Evolutionary conservation across 2,329 filamentous ascomycete species (phyloP), one percentile per base, ranked within the genome.

Genomic region (Microcyclospora pomicola): DNA sequence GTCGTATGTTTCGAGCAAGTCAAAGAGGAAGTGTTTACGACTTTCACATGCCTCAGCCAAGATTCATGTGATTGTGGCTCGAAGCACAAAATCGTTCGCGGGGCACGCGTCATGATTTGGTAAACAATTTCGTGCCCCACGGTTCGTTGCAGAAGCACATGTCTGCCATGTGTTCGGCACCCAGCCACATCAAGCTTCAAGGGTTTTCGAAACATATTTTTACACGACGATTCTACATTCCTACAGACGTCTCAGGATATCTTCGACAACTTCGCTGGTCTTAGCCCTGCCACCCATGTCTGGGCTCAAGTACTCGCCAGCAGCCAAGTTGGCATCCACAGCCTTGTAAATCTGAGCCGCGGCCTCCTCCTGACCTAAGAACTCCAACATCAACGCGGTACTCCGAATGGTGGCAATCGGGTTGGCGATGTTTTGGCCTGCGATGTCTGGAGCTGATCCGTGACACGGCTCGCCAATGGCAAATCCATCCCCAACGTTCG

Each of bases 401-500:
- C 82, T 91, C 56, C 91, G 72, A 47, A 98, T 73, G 9, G 91
- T 96, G 28, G 91, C 91, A 56, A 98, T 92, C 15, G 91, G 91
- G 66, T 98, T 98, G 49, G 91, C 86, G 56, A 98, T 88, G 48
- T 80, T 77, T 70, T 81, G 71, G 49, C 91, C 91, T 74, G 86
- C 79, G 48, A 98, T 98, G 58, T 98, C 91, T 5, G 91, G 91
- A 24, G 91, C 91, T 53, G 80, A 87, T 34, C 91, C 91, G 63
- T 98, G 91, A 69, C 91, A 96, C 38, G 91, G 91, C 75, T 98
- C 91, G 48, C 91, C 91, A 54, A 98, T 96, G 49, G 85, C 91
- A 58, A 96, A 95, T 32, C 74, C 74, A 61, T 93, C 83, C 48
- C 91, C 87, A 9, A 98, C 91, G 59, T 98, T 98, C 50, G 91